Evolutionary conservation across 495 filamentous ascomycete genomes (phyloP).

Genomic region (Aspergillus avenaceus): DNA sequence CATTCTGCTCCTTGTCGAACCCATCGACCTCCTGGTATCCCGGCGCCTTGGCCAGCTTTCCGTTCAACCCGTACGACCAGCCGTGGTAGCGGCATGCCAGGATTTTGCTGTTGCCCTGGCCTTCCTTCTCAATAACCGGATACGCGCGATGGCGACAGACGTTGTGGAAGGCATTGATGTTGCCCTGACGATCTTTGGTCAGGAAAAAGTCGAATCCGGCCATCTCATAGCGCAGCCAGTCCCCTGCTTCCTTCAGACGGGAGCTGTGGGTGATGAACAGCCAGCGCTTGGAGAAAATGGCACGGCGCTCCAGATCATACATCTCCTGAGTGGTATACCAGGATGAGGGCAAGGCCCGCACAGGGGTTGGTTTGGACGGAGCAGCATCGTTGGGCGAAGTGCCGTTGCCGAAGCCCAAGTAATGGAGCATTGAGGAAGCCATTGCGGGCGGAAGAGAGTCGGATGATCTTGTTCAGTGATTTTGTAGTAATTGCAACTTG

Average conservation of each 20-base stretch:
- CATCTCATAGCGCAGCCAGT: slow-evolving; percentile 44
- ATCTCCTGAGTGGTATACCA: slow-evolving; percentile 47
- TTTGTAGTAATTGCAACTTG: no score
- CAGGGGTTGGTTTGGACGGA: slow-evolving; percentile 11
- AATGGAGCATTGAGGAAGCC: slow-evolving; percentile 26
- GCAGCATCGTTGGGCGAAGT: slow-evolving; percentile 13
- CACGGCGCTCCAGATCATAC: slow-evolving; percentile 47
- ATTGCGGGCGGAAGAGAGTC: slow-evolving; percentile 4
- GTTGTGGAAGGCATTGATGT: slow-evolving; percentile 52
- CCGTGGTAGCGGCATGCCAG: slow-evolving; percentile 56
- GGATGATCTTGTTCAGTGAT: no score
- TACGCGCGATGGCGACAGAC: slow-evolving; percentile 53
- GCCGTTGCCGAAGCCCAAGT: slow-evolving; percentile 25
- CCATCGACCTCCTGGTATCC: slow-evolving; percentile 46
- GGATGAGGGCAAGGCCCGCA: slow-evolving; percentile 41
- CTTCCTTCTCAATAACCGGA: slow-evolving; percentile 45
- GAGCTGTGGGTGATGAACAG: slow-evolving; percentile 45
- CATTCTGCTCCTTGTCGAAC: slow-evolving; percentile 48
- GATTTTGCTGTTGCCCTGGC: slow-evolving; percentile 42
- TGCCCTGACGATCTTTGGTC: slow-evolving; percentile 37
- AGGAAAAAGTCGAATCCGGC: slow-evolving; percentile 49
- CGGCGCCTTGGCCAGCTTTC: slow-evolving; percentile 55
- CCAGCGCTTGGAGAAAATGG: slow-evolving; percentile 50
- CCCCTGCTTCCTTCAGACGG: slow-evolving; percentile 42
- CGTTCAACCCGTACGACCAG: slow-evolving; percentile 43